Evolutionary conservation across 306 rosid genomes (phyloP), one percentile per base, ranked within the genome.

Genomic region (Malus sieversii): DNA sequence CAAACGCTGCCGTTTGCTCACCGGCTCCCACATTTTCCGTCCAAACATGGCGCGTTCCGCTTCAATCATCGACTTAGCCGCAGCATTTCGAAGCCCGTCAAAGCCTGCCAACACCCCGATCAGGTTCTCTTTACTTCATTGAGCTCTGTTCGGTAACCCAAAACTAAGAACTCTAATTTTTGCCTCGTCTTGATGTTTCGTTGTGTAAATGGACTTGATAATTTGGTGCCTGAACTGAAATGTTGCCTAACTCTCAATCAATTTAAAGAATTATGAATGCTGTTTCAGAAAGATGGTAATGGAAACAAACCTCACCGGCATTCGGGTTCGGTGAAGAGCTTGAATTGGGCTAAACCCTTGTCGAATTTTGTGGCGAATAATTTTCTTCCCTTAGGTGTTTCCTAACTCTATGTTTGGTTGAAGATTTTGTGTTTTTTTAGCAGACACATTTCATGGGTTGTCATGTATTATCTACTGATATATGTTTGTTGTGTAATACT

Each of bases 351-450:
- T 51, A 82, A 86, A 64, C 86, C 89, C 8, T 78, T 91, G 63
- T 74, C 84, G 65, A 87, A 66, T 77, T 90, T 94, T 71, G 90
- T 80, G 23, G 84, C 87, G 23, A 77, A 82, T 53, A 94, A 91
- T 77, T 67, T 91, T 83, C 88, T 91, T 82, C 93, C 98, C 7
- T 72, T 94, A 75, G 97, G 98, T 94, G 77, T 71, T 63, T 72
- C 19, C 8, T 72, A 3, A 7, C 20, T 40, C 10, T 53, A 5
- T 51, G 67, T 58, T n/a, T 20, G 8, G 18, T 19, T 52, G 19
- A 40, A 27, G 12, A 2, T 20, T 27, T n/a, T 23, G 23, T 23
- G 23, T 23, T 23, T 23, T 23, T 23, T 23, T 23, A 23, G 23
- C 23, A 23, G 23, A 23, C n/a, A 23, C 27, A 69, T 38, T 23